Evolutionary conservation across 345 rosid genomes (phyloP).

Genomic region (Rhodomyrtus tomentosa): DNA sequence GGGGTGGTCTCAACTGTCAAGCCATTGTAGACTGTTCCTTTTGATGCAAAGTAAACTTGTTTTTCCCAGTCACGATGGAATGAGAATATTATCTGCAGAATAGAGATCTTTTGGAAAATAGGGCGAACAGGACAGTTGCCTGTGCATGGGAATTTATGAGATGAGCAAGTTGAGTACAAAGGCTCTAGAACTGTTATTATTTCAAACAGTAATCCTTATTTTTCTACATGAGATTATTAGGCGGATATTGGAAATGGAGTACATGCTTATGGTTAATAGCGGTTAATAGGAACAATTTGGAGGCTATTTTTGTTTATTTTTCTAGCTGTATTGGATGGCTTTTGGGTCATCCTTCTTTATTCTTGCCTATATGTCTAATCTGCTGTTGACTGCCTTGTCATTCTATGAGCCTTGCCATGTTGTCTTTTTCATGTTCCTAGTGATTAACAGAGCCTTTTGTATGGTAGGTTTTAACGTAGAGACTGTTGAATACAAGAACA

Average conservation of each 20-base stretch:
- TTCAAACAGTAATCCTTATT: not conserved
- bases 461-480: conserved; percentile 79
- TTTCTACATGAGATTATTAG: not conserved
- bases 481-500: conserved; percentile 91
- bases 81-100: not conserved
- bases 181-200: not conserved
- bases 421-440: not conserved
- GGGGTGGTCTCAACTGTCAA: not conserved
- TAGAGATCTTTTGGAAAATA: not conserved
- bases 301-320: not conserved
- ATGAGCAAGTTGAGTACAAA: not conserved
- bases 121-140: not conserved
- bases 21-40: not conserved
- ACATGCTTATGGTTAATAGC: not conserved
- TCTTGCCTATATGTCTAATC: not conserved
- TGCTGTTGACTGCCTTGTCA: not conserved
- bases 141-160: not conserved
- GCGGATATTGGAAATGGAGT: not conserved
- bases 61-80: not conserved
- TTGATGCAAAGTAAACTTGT: not conserved
- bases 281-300: not conserved
- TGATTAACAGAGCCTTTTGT: not conserved
- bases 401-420: not conserved
- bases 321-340: not conserved
- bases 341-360: not conserved